Evolutionary conservation across 2,329 filamentous ascomycete genomes (phyloP), one percentile per base, ranked within the genome.

Genomic region (Ceratocystis alfenasii): DNA sequence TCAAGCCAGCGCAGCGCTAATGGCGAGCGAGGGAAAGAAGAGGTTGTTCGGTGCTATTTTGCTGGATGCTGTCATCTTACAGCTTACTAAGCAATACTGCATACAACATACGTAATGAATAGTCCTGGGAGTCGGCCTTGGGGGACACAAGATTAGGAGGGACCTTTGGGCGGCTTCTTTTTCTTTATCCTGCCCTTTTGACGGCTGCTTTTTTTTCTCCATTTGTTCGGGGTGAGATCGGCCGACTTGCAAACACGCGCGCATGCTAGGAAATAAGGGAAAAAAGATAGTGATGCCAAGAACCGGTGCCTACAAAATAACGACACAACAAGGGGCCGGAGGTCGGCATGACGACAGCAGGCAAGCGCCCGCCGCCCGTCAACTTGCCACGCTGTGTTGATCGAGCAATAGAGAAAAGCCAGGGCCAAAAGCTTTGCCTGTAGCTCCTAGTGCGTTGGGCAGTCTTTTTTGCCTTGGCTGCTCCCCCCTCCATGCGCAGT

Each of bases 241-340:
- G 50, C 20, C 50, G 50, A 30, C 50, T 57, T 57, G 50, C 12
- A 57, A 57, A 57, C 50, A 57, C 50, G 20, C 50, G 10, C 50
- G 50, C 28, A 28, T 12, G n/a, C n/a, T 50, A 50, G 20, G 5
- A 50, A 22, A 50, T 8, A 22, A 20, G 17, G 8, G 20, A n/a
- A 50, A 20, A 50, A 20, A 50, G 22, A 50, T 10, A 50, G 20
- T 20, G 6, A 10, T 10, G 22, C 17, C 8, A 50, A 20, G 20
- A 50, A 20, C 2, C 8, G 12, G 20, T 25, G 46, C 7, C 46
- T 10, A 50, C 17, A 22, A 8, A 50, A 50, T 2, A 20, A 50
- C 7, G 10, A 22, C 46, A 20, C n/a, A 8, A 25, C 5, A 3
- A 48, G 17, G 4, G 45, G 20, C 17, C 17, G 17, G 10, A 41